These are phyloP conservation scores for Talaromyces sp. DNA, from an alignment of 2,329 filamentous ascomycete genomes.

Conservation along the genomic window DNA sequence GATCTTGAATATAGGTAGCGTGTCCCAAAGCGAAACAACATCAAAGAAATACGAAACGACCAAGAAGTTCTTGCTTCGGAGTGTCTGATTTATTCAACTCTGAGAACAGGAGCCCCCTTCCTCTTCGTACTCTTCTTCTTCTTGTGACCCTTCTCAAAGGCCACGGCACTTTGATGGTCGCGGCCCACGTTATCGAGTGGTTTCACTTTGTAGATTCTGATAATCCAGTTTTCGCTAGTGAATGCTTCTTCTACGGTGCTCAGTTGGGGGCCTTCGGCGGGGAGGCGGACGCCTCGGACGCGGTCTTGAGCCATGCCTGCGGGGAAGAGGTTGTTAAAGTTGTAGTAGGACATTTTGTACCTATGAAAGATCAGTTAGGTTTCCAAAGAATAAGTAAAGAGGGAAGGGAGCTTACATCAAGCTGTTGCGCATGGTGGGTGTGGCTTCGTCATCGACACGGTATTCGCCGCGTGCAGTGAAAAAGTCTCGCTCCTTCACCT, in stretches of 20 bases:
- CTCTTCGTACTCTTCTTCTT: constrained; percentile 48
- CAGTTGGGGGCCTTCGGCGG: constrained; percentile 79
- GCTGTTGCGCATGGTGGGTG: constrained; percentile 97
- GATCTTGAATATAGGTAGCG: not conserved
- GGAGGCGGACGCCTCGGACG: constrained; percentile 76
- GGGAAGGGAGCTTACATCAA: constrained; percentile 69
- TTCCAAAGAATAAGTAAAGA: not conserved
- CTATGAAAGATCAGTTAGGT: constrained; percentile 45
- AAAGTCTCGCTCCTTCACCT: constrained; percentile 94
- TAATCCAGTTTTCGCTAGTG: constrained; percentile 99
- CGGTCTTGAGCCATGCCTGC: constrained; percentile 85
- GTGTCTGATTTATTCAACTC: constrained; percentile 37
- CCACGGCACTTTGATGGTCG: constrained; percentile 67
- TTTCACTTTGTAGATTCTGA: constrained; percentile 99
- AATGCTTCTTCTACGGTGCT: constrained; percentile 94
- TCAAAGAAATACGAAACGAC: not conserved
- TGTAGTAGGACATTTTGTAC: constrained; percentile 99
- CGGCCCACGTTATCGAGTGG: constrained; percentile 93
- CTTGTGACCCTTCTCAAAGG: constrained; percentile 53
- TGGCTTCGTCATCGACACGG: constrained; percentile 86
- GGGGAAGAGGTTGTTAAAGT: constrained; percentile 89
- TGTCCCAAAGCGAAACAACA: not conserved
- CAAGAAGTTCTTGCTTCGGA: not conserved
- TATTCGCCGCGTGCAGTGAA: constrained; percentile 95
- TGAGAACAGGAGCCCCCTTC: constrained; percentile 43